Percentiles rank a stretch among this genome's conserved stretches.
Conservation (phyloP, 768 basidiomycete species). For the Mycena maculata region DNA sequence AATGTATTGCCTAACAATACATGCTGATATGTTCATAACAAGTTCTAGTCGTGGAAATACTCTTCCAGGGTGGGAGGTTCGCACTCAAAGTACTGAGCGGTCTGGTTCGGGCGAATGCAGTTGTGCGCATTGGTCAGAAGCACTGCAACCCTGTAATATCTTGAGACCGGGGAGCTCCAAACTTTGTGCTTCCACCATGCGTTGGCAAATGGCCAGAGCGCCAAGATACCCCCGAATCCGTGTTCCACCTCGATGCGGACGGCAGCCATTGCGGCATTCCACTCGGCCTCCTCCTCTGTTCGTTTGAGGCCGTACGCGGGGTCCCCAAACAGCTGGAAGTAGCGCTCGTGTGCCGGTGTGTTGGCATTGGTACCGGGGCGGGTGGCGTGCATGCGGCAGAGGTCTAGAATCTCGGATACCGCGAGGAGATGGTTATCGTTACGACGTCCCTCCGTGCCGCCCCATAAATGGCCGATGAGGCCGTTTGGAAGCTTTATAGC, state of each 20-base stretch:
- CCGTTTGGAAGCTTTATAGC: too few relatives aligned
- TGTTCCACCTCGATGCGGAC: constrained; percentile 43
- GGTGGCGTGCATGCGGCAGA: too few relatives aligned
- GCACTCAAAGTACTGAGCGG: constrained; percentile 38
- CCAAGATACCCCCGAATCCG: constrained; percentile 38
- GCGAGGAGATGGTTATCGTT: too few relatives aligned
- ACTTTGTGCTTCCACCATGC: constrained; percentile 36
- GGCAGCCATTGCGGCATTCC: constrained; percentile 41
- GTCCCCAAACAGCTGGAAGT: too few relatives aligned
- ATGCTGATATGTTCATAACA: background rate
- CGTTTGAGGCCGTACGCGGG: too few relatives aligned
- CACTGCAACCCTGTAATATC: constrained; percentile 40
- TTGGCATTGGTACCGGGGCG: too few relatives aligned
- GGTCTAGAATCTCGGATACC: too few relatives aligned
- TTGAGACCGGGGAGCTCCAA: constrained; percentile 36
- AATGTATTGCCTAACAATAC: background rate
- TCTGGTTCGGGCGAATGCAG: constrained; percentile 41
- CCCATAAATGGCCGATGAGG: too few relatives aligned
- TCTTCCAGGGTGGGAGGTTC: constrained; percentile 29
- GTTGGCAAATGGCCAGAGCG: constrained; percentile 41
- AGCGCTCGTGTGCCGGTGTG: too few relatives aligned
- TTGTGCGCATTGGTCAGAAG: constrained; percentile 40
- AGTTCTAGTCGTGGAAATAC: constrained; percentile 14
- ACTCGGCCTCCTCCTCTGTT: constrained; percentile 34
- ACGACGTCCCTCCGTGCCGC: too few relatives aligned